phyloP scores from a whole-genome alignment of 2,329 filamentous ascomycete species.

The Exophiala viscosa region DNA sequence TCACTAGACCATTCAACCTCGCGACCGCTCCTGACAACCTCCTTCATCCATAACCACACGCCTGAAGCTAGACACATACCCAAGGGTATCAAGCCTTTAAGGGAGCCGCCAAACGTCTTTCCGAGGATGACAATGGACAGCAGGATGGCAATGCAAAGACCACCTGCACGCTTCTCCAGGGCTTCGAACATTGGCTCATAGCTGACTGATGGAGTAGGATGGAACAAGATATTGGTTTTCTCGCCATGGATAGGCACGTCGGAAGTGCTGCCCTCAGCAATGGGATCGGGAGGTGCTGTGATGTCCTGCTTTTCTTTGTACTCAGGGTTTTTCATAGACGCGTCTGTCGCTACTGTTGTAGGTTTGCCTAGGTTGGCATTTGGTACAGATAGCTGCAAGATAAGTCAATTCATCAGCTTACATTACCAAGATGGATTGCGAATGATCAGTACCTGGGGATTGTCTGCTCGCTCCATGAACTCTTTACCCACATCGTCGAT shows the following conservation, averaged over 20 bases:
- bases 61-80: slow-evolving; percentile 68
- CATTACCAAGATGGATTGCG: background rate
- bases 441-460: slow-evolving; percentile 60
- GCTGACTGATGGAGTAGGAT: slow-evolving; percentile 84
- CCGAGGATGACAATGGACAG: slow-evolving; percentile 72
- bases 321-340: slow-evolving; percentile 68
- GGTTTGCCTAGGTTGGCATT: slow-evolving; percentile 78
- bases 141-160: slow-evolving; percentile 67
- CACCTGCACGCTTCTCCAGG: slow-evolving; percentile 70
- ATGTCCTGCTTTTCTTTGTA: slow-evolving; percentile 85
- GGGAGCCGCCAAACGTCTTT: slow-evolving; percentile 70
- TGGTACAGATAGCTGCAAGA: slow-evolving; percentile 67
- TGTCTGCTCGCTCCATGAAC: slow-evolving; percentile 65
- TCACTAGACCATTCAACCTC: slow-evolving; percentile 87
- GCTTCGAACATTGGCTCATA: slow-evolving; percentile 82
- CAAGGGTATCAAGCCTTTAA: slow-evolving; percentile 73
- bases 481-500: slow-evolving; percentile 77
- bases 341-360: slow-evolving; percentile 64
- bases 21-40: slow-evolving; percentile 74
- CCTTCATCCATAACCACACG: slow-evolving; percentile 85
- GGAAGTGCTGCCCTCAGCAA: slow-evolving; percentile 75
- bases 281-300: slow-evolving; percentile 83
- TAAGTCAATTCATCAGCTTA: slow-evolving; percentile 2
- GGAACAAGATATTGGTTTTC: slow-evolving; percentile 93
- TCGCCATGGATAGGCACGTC: slow-evolving; percentile 95